Conservation (phyloP, 495 filamentous ascomycete genomes). For the Aspergillus egyptiacus region DNA sequence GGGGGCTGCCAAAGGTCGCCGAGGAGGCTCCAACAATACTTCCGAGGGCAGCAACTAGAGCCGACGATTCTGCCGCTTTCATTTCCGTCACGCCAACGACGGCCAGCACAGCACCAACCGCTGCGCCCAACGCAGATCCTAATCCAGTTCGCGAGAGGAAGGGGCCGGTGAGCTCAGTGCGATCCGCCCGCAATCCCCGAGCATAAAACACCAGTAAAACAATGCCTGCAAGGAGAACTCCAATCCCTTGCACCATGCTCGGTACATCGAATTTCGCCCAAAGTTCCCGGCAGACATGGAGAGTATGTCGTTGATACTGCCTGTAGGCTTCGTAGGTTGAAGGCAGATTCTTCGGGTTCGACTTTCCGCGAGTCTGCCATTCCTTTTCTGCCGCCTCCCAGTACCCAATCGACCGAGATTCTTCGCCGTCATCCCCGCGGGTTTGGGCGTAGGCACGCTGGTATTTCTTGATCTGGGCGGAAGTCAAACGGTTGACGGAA, state of each 20-base stretch:
- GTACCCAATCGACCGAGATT: slow-evolving; percentile 49
- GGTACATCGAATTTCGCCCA: slow-evolving; percentile 88
- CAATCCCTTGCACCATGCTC: slow-evolving; percentile 76
- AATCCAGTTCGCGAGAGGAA: slow-evolving; percentile 42
- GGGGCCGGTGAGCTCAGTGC: slow-evolving; percentile 45
- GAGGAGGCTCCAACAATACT: slow-evolving; percentile 57
- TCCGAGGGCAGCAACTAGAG: slow-evolving; percentile 50
- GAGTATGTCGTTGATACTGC: slow-evolving; percentile 68
- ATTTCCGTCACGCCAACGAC: slow-evolving; percentile 23
- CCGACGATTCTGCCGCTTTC: slow-evolving; percentile 25
- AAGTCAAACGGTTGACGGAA: slow-evolving; percentile 65
- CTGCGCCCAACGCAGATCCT: slow-evolving; percentile 38
- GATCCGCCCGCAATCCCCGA: slow-evolving; percentile 48
- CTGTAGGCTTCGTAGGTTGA: slow-evolving; percentile 55
- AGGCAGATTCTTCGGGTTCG: slow-evolving; percentile 29
- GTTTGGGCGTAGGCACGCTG: slow-evolving; percentile 60
- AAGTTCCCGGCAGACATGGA: slow-evolving; percentile 72
- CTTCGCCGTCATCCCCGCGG: slow-evolving; percentile 53
- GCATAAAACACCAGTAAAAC: slow-evolving; percentile 65
- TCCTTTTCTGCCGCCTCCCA: slow-evolving; percentile 50
- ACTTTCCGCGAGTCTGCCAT: slow-evolving; percentile 39
- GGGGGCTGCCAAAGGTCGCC: slow-evolving; percentile 46
- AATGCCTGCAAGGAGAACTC: slow-evolving; percentile 61
- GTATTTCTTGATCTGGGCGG: slow-evolving; percentile 85
- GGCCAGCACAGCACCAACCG: slow-evolving; percentile 23